Conservation (phyloP, 2,329 filamentous ascomycete species). For the Exserohilum rostratum region DNA sequence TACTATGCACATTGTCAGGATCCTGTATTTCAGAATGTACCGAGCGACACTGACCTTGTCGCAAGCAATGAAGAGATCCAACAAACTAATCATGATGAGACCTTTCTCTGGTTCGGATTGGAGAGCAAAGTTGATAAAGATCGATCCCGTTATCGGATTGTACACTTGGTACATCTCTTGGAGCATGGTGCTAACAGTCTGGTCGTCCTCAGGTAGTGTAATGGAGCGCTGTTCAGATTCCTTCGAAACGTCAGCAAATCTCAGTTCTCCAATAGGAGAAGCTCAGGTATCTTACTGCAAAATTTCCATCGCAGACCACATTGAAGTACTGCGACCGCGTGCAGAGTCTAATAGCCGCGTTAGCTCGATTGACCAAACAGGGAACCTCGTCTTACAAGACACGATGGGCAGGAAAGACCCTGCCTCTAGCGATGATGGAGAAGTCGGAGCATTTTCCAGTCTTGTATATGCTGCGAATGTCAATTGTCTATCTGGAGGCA, state of each 20-base stretch:
- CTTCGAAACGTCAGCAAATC: constrained; percentile 11
- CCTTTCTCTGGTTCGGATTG: constrained; percentile 20
- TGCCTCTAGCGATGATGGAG: constrained; percentile 20
- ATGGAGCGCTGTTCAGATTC: constrained; percentile 18
- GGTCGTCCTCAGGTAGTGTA: constrained; percentile 20
- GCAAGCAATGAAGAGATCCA: constrained; percentile 25
- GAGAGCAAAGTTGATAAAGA: constrained; percentile 29
- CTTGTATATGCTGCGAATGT: constrained; percentile 18
- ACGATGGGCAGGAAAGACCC: constrained; percentile 27
- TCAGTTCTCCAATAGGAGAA: not conserved
- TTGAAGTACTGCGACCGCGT: constrained; percentile 26
- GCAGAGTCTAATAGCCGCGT: constrained; percentile 18
- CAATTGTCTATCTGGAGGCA: not conserved
- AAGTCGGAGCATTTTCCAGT: constrained; percentile 30
- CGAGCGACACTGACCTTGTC: constrained; percentile 25
- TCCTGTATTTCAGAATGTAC: not conserved
- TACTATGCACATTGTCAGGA: constrained; percentile 22
- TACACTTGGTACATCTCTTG: constrained; percentile 27
- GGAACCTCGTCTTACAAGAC: constrained; percentile 14
- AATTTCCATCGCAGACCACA: constrained; percentile 23
- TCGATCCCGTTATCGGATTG: constrained; percentile 22
- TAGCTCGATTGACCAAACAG: not conserved
- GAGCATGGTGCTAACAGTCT: constrained; percentile 17
- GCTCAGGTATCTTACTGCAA: constrained; percentile 11
- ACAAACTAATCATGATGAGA: constrained; percentile 13